Conservation (phyloP, 768 basidiomycete species). For the Hydnum rufescens region DNA sequence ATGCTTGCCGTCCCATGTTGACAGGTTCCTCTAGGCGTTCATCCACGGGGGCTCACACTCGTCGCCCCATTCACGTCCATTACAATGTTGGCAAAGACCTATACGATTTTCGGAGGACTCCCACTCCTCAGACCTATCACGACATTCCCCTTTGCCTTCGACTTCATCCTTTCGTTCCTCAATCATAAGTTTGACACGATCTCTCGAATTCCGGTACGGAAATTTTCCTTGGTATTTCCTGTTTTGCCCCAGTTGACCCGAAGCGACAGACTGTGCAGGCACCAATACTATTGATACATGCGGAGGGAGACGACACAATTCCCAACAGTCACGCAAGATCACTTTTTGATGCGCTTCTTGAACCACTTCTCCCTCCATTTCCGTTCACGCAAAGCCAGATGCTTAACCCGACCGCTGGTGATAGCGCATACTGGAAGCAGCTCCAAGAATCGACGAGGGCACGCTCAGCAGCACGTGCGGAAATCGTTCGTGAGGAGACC, state of each 20-base stretch:
- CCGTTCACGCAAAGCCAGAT: slow-evolving; percentile 18
- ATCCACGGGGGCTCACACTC: slow-evolving; percentile 29
- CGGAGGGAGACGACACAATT: slow-evolving; percentile 56
- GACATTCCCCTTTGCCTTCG: slow-evolving; percentile 31
- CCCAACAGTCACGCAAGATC: slow-evolving; percentile 44
- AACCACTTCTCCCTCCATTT: slow-evolving; percentile 36
- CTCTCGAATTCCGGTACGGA: slow-evolving; percentile 34
- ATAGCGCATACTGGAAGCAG: slow-evolving; percentile 25
- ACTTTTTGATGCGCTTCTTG: slow-evolving; percentile 49
- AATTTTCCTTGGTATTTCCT: background rate
- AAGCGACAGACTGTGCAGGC: slow-evolving; percentile 36
- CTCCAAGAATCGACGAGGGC: slow-evolving; percentile 15
- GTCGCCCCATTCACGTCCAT: slow-evolving; percentile 41
- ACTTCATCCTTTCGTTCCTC: slow-evolving; percentile 1
- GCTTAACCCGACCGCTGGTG: slow-evolving; percentile 15
- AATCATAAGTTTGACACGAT: slow-evolving; percentile 40
- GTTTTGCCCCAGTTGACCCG: slow-evolving; percentile 2
- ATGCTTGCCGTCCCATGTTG: background rate
- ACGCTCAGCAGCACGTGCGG: slow-evolving; percentile 21
- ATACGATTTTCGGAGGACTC: slow-evolving; percentile 40
- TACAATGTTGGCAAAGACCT: slow-evolving; percentile 41
- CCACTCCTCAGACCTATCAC: slow-evolving; percentile 56
- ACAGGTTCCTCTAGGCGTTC: slow-evolving; percentile 5
- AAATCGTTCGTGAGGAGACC: slow-evolving; percentile 16
- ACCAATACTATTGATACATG: slow-evolving; percentile 53